phyloP scores from a whole-genome alignment of 352 stramenopile species.

The Pythium apleroticum region DNA sequence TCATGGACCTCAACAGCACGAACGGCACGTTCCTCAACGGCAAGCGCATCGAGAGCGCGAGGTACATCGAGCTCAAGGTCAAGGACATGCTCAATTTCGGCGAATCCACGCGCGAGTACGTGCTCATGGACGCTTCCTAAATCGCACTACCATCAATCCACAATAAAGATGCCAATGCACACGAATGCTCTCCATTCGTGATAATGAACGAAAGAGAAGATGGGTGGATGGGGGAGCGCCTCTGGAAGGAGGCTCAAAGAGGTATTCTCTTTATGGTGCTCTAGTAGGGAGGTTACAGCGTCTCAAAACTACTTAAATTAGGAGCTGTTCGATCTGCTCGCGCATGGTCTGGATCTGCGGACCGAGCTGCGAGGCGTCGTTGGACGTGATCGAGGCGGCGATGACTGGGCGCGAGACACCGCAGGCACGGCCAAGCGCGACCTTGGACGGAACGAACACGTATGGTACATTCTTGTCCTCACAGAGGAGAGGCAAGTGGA shows the following conservation, averaged over 20 bases:
- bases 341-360: slow-evolving; percentile 99
- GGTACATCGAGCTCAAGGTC: slow-evolving; percentile 96
- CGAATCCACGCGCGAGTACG: slow-evolving; percentile 97
- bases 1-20: slow-evolving; percentile 98
- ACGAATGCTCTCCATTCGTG: too few relatives aligned
- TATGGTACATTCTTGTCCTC: slow-evolving; percentile 98
- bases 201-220: neutral
- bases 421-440: slow-evolving; percentile 98
- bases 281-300: slow-evolving; percentile 1
- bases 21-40: slow-evolving; percentile 98
- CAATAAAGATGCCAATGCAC: too few relatives aligned
- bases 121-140: slow-evolving; percentile 85
- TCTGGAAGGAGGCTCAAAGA: neutral
- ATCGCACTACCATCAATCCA: too few relatives aligned
- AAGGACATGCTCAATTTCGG: slow-evolving; percentile 97
- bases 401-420: slow-evolving; percentile 99
- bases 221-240: neutral
- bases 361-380: slow-evolving; percentile 99
- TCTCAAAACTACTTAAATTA: slow-evolving; percentile 93
- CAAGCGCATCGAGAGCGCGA: slow-evolving; percentile 88
- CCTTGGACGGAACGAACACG: slow-evolving; percentile 95
- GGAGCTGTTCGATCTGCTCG: slow-evolving; percentile 99
- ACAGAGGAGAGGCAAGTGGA: slow-evolving; percentile 98
- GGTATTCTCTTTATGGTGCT: slow-evolving; percentile 1
- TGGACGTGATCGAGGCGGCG: slow-evolving; percentile 97